Base-by-base conservation (phyloP, 345 rosid species). In the Limnanthes douglasii region DNA sequence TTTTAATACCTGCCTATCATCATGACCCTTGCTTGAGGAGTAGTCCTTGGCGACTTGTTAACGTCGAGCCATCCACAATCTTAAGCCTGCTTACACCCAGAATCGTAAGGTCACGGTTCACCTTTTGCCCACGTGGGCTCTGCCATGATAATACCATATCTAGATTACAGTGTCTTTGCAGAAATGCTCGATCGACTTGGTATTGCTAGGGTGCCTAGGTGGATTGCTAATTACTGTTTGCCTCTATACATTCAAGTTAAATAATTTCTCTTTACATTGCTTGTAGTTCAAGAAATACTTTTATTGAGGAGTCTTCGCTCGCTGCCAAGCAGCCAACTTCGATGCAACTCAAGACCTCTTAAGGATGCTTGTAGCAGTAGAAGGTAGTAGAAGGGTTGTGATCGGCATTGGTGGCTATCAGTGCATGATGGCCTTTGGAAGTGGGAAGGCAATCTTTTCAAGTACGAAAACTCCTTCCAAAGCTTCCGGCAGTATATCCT, bases 141-240 rank as follows among this genome's bases (percentile, higher is more conserved):
- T 96, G 5, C 96, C 99, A 34, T 92, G 99, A 43, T 75, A 92
- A 25, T 92, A 96, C 99, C 96, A 92, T 19, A 92, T 92, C 15
- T 93, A 70, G 76, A 80, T 65, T 43, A 92, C 94, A 5, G 93
- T 78, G 61, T 92, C 96, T 42, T 45, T 75, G 53, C 99, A 92
- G 69, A 85, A 92, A 72, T 90, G 98, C 69, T 75, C 85, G 11
- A 90, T 36, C 20, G 85, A 90, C 68, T 59, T 55, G 40, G 93
- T 84, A 62, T 90, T 94, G 26, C 84, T 80, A 18, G 61, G 28
- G 15, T 73, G 73, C 56, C 54, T 90, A 9, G 94, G 85, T 4
- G 83, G 56, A 11, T 80, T 60, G 66, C 80, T 90, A 32, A 90
- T 68, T 51, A 70, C 85, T 30, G 99, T 64, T 64, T 40, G 65